These are phyloP conservation scores for Coniella vitis DNA, from an alignment of 2,329 filamentous ascomycete species.

Conservation along the genomic window DNA sequence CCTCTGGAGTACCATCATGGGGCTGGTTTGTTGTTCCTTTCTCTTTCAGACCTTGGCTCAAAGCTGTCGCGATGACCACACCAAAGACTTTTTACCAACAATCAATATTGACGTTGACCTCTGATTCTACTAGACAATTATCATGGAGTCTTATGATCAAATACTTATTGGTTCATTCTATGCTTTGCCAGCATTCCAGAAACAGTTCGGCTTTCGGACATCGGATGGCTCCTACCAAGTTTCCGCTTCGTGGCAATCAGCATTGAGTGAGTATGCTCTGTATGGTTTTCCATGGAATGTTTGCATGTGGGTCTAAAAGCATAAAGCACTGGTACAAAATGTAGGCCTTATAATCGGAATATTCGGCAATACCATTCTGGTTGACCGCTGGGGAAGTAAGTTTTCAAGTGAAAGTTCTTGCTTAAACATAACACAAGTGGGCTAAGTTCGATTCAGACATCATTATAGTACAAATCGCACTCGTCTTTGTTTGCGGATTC, in stretches of 20 bases:
- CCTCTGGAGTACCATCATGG: slow-evolving; percentile 27
- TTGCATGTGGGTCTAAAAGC: no score
- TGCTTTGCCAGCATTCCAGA: slow-evolving; percentile 23
- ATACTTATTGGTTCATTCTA: slow-evolving; percentile 28
- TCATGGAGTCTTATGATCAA: slow-evolving; percentile 26
- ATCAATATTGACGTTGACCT: no score
- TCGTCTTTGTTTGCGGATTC: neutral
- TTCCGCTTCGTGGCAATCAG: slow-evolving; percentile 10
- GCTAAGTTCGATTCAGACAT: neutral
- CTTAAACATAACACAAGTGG: neutral
- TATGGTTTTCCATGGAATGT: no score
- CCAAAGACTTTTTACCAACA: slow-evolving; percentile 22
- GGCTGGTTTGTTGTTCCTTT: neutral
- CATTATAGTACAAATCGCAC: slow-evolving; percentile 1
- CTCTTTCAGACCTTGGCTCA: neutral
- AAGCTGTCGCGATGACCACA: neutral
- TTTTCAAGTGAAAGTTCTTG: neutral
- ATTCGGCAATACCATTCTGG: neutral
- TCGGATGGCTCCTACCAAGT: slow-evolving; percentile 24
- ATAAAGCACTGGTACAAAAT: slow-evolving; percentile 6
- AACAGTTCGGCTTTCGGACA: slow-evolving; percentile 22
- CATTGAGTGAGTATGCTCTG: neutral
- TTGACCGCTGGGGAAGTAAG: slow-evolving; percentile 2
- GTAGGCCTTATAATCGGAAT: slow-evolving; percentile 3
- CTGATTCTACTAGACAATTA: slow-evolving; percentile 30